Conservation (phyloP, 495 filamentous ascomycete species). For the Trichoderma reesei region DNA sequence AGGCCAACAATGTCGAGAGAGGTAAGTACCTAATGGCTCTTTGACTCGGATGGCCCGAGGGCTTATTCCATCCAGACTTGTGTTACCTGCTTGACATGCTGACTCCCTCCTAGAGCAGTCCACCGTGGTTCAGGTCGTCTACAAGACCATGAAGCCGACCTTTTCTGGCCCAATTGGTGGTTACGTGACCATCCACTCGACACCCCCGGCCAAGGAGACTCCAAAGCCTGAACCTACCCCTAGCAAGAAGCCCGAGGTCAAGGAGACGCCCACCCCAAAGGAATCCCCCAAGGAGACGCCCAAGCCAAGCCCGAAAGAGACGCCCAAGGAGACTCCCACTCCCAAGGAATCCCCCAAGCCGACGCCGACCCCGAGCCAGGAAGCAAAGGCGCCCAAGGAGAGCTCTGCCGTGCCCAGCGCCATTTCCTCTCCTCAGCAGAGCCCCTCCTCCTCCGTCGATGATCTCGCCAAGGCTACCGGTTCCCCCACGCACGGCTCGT, state of each 20-base stretch:
- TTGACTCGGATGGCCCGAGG: not conserved
- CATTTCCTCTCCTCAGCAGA: not conserved
- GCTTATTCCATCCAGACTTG: too few species aligned
- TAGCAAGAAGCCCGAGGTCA: not conserved
- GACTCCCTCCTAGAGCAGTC: not conserved
- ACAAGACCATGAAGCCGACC: conserved; percentile 44
- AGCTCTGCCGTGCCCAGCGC: not conserved
- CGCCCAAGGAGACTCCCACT: not conserved
- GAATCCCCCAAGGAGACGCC: not conserved
- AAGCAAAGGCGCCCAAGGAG: not conserved
- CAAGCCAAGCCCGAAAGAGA: not conserved
- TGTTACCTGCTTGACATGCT: not conserved
- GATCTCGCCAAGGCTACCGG: not conserved
- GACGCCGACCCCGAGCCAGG: not conserved
- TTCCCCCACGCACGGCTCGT: not conserved
- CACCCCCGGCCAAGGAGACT: not conserved
- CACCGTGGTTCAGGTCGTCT: conserved; percentile 41
- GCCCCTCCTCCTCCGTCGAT: not conserved
- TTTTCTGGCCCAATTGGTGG: conserved; percentile 48
- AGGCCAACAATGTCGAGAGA: not conserved
- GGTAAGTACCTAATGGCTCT: not conserved
- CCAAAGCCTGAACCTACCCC: not conserved
- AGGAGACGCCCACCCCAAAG: conserved; percentile 1
- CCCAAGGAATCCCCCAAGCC: not conserved
- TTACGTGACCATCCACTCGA: conserved; percentile 34